Evolutionary conservation across 345 rosid species (phyloP).

Genomic region (Orychophragmus violaceus): DNA sequence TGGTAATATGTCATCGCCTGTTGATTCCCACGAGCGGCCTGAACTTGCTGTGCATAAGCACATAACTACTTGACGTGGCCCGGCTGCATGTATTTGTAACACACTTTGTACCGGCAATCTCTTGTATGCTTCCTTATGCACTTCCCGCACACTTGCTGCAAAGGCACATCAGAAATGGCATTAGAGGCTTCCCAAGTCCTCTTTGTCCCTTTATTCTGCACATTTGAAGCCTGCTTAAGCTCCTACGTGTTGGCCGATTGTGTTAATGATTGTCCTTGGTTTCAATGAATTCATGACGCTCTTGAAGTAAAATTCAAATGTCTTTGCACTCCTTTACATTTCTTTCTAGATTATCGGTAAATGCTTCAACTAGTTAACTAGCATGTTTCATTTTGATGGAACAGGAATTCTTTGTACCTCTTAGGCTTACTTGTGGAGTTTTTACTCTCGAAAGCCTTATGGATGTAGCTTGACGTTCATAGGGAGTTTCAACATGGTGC

Average conservation of each 20-base stretch:
- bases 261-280: constrained; percentile 54
- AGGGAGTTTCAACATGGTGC: constrained; percentile 59
- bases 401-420: constrained; percentile 75
- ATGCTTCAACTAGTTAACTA: neutral
- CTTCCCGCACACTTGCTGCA: too few relatives aligned
- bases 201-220: too few relatives aligned
- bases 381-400: constrained; percentile 22
- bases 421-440: constrained; percentile 47
- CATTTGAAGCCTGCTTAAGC: too few relatives aligned
- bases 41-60: too few relatives aligned
- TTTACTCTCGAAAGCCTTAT: constrained; percentile 58
- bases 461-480: constrained; percentile 62
- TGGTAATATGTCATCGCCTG: too few relatives aligned
- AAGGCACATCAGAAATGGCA: too few relatives aligned
- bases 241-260: constrained; percentile 65
- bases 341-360: constrained; percentile 5
- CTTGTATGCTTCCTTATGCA: too few relatives aligned
- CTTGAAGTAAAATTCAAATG: constrained; percentile 41
- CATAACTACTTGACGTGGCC: too few relatives aligned
- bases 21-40: too few relatives aligned
- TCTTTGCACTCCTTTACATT: neutral
- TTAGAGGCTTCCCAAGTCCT: too few relatives aligned
- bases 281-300: constrained; percentile 73
- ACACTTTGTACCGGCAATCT: too few relatives aligned
- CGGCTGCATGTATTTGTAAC: too few relatives aligned